phyloP scores from a whole-genome alignment of 768 basidiomycete genomes.

The Tulasnella calospora region DNA sequence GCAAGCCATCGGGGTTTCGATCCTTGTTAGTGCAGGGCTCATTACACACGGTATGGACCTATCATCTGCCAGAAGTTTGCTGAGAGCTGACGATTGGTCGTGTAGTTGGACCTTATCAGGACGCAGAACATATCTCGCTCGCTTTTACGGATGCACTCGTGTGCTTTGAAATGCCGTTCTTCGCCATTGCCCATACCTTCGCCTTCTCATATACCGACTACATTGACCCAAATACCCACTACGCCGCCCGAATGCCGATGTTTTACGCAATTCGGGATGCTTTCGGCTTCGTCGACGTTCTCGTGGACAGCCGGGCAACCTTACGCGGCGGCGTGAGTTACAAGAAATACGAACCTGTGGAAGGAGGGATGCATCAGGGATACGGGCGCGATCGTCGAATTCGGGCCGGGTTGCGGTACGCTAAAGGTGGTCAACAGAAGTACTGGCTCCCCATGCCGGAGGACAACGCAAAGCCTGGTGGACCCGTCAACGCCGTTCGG shows the following conservation, averaged over 20 bases:
- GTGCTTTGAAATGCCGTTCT: slow-evolving; percentile 96
- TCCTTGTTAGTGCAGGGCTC: slow-evolving; percentile 75
- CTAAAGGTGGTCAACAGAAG: slow-evolving; percentile 82
- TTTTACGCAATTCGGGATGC: slow-evolving; percentile 83
- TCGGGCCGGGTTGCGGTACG: slow-evolving; percentile 85
- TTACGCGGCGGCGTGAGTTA: slow-evolving; percentile 89
- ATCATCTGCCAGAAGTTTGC: neutral
- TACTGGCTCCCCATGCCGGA: slow-evolving; percentile 87
- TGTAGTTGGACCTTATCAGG: slow-evolving; percentile 75
- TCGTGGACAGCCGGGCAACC: slow-evolving; percentile 78
- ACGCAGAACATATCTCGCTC: slow-evolving; percentile 82
- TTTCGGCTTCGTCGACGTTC: slow-evolving; percentile 78
- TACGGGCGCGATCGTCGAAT: slow-evolving; percentile 80
- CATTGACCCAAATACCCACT: slow-evolving; percentile 55
- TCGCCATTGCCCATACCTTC: slow-evolving; percentile 90
- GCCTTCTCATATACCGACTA: slow-evolving; percentile 92
- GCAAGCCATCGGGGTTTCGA: slow-evolving; percentile 83
- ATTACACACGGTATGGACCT: slow-evolving; percentile 51
- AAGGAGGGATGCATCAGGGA: slow-evolving; percentile 89
- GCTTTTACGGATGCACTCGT: slow-evolving; percentile 87
- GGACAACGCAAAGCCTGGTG: slow-evolving; percentile 34
- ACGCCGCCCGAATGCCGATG: slow-evolving; percentile 86
- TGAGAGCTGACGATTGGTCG: neutral
- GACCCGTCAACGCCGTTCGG: slow-evolving; percentile 37
- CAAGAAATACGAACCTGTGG: slow-evolving; percentile 92